These are phyloP conservation scores for Saccharomyces jurei DNA, from an alignment of 805 yeast genomes.

Conservation along the genomic window DNA sequence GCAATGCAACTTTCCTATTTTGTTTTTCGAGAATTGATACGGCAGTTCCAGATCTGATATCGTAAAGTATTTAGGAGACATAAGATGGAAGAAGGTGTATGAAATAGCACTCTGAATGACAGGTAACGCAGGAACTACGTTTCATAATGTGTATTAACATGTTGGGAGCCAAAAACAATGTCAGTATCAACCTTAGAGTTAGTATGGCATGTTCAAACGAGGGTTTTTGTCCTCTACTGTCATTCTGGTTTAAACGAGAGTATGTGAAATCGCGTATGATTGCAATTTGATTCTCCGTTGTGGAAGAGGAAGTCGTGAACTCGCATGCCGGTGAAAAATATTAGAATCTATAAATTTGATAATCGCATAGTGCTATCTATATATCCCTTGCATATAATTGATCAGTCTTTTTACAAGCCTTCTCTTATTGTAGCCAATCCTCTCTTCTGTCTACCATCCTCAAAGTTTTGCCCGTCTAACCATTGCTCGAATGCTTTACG, in stretches of 20 bases:
- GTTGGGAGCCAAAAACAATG: neutral
- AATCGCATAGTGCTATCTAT: neutral
- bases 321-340: neutral
- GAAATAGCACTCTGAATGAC: neutral
- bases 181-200: neutral
- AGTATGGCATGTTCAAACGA: neutral
- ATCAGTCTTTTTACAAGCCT: neutral
- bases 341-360: neutral
- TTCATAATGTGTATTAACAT: neutral
- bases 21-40: neutral
- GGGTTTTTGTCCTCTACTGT: neutral
- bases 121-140: too few species aligned
- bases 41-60: neutral
- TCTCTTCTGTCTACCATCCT: neutral
- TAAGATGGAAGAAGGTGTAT: too few species aligned
- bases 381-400: neutral
- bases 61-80: neutral
- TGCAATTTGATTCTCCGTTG: neutral
- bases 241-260: neutral
- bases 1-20: neutral
- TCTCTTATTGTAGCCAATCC: neutral
- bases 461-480: constrained; percentile 8
- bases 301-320: neutral
- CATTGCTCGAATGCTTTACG: constrained; percentile 20
- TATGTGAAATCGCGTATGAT: neutral